Evolutionary conservation across 495 filamentous ascomycete genomes (phyloP), one percentile per base, ranked within the genome.

Genomic region (Hyaloscypha variabilis): DNA sequence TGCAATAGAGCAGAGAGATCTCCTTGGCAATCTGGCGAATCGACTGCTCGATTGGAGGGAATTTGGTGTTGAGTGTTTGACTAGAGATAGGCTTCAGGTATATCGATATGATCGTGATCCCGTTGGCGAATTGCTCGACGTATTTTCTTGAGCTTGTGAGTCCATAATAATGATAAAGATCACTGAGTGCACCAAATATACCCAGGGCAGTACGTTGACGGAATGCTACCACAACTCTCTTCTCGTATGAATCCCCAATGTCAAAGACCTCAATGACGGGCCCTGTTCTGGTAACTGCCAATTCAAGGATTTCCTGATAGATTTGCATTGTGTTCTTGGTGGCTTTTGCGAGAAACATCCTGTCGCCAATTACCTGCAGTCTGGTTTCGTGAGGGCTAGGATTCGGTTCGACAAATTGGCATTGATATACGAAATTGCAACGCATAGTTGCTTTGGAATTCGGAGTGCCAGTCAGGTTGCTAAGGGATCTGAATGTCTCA

Each of bases 11-110:
- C 50, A 99, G 86, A 17, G 94, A 97, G 54, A 95, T 87, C 76
- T 99, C 95, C 83, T 97, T 97, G 82, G 95, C 96, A 78, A 99
- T 96, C 78, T 99, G 95, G 81, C 97, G 93, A 68, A 99, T 96
- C 11, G 94, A 94, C 50, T 93, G 88, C 75, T 97, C 92, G 64
- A 99, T 94, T 1, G 90, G 88, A 10, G 91, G 91, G 69, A 84
- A 85, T 52, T 82, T 34, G 31, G 31, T 34, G 31, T 34, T 34
- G 31, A 34, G 31, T 85, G 17, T 51, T 60, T 14, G 42, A 50
- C 6, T 51, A 24, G 82, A 76, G 79, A 84, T 80, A 36, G 92
- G 95, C 57, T 88, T 85, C 46, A 99, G 82, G 78, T 99, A 99
- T n/a, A 97, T 85, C 39, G 93, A 97, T 81, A 97, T 94, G 68